phyloP scores from a whole-genome alignment of 163 green algal species.

The Scenedesmus sp. region DNA sequence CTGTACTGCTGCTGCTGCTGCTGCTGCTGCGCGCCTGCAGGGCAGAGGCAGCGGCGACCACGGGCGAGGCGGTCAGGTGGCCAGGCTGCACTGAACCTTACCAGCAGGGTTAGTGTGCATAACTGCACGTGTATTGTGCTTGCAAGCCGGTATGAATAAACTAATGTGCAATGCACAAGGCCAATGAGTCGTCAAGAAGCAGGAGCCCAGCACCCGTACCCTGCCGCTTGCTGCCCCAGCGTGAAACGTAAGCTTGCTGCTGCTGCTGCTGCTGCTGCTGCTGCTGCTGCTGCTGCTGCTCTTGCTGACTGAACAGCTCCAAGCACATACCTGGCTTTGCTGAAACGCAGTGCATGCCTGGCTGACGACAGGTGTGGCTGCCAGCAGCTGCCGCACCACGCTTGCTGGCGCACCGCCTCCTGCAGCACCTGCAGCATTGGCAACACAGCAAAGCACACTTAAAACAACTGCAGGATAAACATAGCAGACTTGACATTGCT shows the following conservation, averaged over 20 bases:
- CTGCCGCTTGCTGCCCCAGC: not conserved
- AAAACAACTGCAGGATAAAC: not conserved
- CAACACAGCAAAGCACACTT: not conserved
- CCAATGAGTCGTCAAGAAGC: not conserved
- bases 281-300: not conserved
- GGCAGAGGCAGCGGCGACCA: not conserved
- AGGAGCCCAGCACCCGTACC: not conserved
- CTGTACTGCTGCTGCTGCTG: not conserved
- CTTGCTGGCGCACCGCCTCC: not conserved
- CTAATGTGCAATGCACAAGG: too few relatives aligned
- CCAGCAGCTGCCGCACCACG: not conserved
- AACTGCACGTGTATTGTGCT: too few relatives aligned
- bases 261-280: not conserved
- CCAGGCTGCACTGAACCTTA: too few relatives aligned
- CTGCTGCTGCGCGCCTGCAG: slow-evolving; percentile 8
- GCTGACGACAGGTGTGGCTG: not conserved
- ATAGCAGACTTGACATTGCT: not conserved
- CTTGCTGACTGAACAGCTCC: not conserved
- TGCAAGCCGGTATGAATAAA: too few relatives aligned
- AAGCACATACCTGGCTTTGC: not conserved
- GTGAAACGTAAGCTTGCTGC: not conserved
- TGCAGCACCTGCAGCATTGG: not conserved
- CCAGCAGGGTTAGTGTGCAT: too few relatives aligned
- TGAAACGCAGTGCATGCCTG: not conserved
- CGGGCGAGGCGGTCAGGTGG: too few relatives aligned